Base-by-base conservation (phyloP, 148 eudicot genomes). In the Hydrangea macrophylla region DNA sequence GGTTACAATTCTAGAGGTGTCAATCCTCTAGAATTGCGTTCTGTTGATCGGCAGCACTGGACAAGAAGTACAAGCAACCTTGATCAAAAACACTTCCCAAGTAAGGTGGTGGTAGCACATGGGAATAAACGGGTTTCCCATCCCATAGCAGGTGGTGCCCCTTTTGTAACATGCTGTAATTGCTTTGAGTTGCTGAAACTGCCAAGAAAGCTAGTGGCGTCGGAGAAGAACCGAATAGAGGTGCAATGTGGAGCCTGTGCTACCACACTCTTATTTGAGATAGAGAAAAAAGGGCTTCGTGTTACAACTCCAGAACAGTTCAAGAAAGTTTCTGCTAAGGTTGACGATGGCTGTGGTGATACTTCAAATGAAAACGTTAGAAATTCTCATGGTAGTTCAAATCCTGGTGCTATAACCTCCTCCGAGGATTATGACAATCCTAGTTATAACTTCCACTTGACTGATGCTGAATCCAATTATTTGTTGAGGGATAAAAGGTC, bases 111-210 rank as follows among this genome's bases (percentile, higher is more conserved):
- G 72, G 76, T 60, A 48, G 64, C 81, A 54, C 67, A 50, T 57
- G 75, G 68, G 62, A 78, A 71, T 69, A 76, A 73, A 73, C 74
- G 70, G 60, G 65, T 73, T 61, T 77, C 78, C 70, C 71, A 63
- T 70, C 98, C 98, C 4, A 67, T 82, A 39, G 83, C 81, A 28
- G 96, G 96, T 55, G 98, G 95, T 45, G 84, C 97, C 25, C 98
- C 98, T 18, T 86, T 90, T 71, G 66, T 90, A 55, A 57, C 88
- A 60, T 94, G 98, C 75, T 51, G 53, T 63, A 82, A 70, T 18
- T 94, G 98, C 81, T 90, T 83, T 65, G 86, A 83, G 62, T 75
- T 90, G 77, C 83, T 94, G 76, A 82, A 72, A 75, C 58, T 92
- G 59, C 85, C 93, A 24, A 72, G 62, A 55, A 89, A 84, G 59